Evolutionary conservation across 192 early-diverging fungal species (phyloP).

Genomic region (Entophlyctis helioformis): DNA sequence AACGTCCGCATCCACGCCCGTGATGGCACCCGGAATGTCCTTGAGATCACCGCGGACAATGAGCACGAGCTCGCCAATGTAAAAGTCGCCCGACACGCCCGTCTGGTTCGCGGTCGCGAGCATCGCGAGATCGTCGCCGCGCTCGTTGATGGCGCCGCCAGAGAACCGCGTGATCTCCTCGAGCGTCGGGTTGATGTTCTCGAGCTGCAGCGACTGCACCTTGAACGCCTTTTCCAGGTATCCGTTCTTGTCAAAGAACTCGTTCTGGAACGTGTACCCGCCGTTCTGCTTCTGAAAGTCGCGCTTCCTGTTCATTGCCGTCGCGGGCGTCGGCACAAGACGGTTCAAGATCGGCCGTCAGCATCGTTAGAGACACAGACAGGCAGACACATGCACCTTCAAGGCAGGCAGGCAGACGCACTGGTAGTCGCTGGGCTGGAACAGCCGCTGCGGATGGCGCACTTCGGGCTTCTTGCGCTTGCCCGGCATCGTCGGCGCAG

Average conservation of each 20-base stretch:
- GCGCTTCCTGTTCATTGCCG: neutral
- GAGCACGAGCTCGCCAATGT: conserved; percentile 77
- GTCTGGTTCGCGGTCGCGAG: conserved; percentile 10
- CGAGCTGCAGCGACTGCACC: conserved; percentile 23
- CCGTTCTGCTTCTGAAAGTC: conserved; percentile 10
- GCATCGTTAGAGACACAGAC: neutral
- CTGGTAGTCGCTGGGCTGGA: conserved; percentile 46
- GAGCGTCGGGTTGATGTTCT: conserved; percentile 72
- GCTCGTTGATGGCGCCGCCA: conserved; percentile 56
- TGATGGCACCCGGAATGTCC: conserved; percentile 64
- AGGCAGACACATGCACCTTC: neutral
- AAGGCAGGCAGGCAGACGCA: neutral
- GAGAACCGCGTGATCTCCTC: conserved; percentile 84
- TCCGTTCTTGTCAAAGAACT: conserved; percentile 46
- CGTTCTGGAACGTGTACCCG: conserved; percentile 17
- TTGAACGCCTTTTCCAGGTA: conserved; percentile 75
- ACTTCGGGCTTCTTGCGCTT: conserved; percentile 49
- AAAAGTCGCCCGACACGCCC: conserved; percentile 18
- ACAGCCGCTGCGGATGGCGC: conserved; percentile 65
- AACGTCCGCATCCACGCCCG: conserved; percentile 56
- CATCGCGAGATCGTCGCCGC: conserved; percentile 17
- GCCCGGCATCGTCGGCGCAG: no score
- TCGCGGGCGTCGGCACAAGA: neutral
- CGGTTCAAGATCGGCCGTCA: neutral
- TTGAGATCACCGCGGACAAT: conserved; percentile 74